Conservation (phyloP, 192 early-diverging fungal genomes). For the Umbelopsis ramanniana region DNA sequence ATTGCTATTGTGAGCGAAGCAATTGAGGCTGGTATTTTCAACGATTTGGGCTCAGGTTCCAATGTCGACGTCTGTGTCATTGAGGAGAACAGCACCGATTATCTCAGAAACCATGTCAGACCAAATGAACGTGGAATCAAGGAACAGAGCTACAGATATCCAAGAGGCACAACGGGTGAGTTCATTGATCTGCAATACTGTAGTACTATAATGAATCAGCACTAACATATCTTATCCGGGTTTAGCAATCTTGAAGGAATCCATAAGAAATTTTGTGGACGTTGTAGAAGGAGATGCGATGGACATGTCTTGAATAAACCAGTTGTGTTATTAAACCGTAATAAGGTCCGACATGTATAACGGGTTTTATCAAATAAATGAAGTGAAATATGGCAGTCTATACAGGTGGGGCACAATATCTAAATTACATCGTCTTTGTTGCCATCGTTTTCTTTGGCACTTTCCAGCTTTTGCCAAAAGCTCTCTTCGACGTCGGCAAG, state of each 20-base stretch:
- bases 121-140: constrained; percentile 90
- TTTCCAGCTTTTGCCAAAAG: constrained; percentile 25
- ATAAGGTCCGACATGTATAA: too few relatives aligned
- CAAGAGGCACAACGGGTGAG: constrained; percentile 48
- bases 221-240: not conserved
- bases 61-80: constrained; percentile 96
- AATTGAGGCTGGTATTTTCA: constrained; percentile 98
- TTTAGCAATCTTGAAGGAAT: constrained; percentile 57
- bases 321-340: not conserved
- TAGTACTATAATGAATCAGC: not conserved
- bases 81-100: constrained; percentile 82
- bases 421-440: not conserved
- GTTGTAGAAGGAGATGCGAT: constrained; percentile 70
- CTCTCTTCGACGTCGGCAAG: constrained; percentile 10
- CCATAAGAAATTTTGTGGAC: constrained; percentile 58
- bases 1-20: constrained; percentile 91
- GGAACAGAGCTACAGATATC: constrained; percentile 82
- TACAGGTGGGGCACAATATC: too few relatives aligned
- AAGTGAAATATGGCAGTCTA: too few relatives aligned
- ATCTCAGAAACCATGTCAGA: constrained; percentile 80
- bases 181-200: not conserved
- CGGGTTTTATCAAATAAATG: too few relatives aligned
- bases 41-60: constrained; percentile 96
- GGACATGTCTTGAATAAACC: constrained; percentile 47
- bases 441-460: not conserved